Evolutionary conservation across 495 filamentous ascomycete species (phyloP), one percentile per base, ranked within the genome.

Genomic region (Penicillium coffeae): DNA sequence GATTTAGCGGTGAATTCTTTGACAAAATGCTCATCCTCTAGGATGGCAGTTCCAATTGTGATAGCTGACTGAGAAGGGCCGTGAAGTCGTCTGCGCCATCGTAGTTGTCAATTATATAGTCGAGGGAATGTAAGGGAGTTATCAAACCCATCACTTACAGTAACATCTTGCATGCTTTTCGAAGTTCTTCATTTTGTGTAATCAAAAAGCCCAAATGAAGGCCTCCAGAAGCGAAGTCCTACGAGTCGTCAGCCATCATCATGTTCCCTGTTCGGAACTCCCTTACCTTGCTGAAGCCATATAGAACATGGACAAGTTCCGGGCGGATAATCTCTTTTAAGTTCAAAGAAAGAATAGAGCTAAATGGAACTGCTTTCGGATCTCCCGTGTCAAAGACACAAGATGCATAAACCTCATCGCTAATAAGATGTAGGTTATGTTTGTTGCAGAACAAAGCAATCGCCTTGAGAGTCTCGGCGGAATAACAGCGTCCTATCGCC

Each of bases 321-420:
- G 72, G 63, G 41, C 79, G 64, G 16, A 85, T 82, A 18, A 80
- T 52, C 0, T 59, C 64, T 8, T 42, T 25, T 0, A 57, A 33
- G 40, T 77, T 63, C 30, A 85, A 55, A 0, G 77, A 69, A 0
- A 80, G 63, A 5, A 78, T 64, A 1, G 76, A 81, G 1, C 64
- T 67, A 58, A 86, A 86, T 1, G 63, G 60, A 8, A 66, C 48
- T n/a, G 69, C 66, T 0, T 54, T 40, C 4, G 60, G 52, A 20
- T 68, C 54, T 6, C 64, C 62, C 0, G 65, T 56, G 15, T 67
- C 64, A 53, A 74, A 84, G 0, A 80, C 67, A 14, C 69, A 77
- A 3, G 78, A 63, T 3, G 78, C 82, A 56, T 84, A 84, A 4
- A 85, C 70, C 53, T 86, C 82, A 49, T 86, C 82, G 38, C 72